These are phyloP conservation scores for Trichoderma guizhouense DNA, from an alignment of 2,329 filamentous ascomycete species.

Conservation along the genomic window DNA sequence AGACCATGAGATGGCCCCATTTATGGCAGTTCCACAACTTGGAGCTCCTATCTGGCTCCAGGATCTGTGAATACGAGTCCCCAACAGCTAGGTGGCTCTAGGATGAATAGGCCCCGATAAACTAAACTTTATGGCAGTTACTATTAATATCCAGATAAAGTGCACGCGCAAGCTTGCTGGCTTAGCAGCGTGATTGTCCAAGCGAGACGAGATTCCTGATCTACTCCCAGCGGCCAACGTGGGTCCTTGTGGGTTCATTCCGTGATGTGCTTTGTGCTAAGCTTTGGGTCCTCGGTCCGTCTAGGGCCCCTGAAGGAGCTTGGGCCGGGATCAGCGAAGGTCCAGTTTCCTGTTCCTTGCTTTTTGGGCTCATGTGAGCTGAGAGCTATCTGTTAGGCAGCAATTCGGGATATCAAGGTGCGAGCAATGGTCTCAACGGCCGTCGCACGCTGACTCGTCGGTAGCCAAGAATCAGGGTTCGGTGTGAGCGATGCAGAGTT, in stretches of 20 bases:
- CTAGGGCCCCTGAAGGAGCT: not conserved
- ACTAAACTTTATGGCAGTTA: not conserved
- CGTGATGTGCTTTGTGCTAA: slow-evolving; percentile 8
- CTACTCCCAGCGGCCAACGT: not conserved
- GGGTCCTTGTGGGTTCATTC: slow-evolving; percentile 2
- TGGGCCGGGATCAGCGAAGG: not conserved
- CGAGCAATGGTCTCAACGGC: not conserved
- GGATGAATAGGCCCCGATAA: not conserved
- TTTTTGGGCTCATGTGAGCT: not conserved
- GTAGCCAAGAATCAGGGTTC: not conserved
- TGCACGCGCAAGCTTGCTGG: not conserved
- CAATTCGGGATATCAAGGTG: not conserved
- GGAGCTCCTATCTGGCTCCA: not conserved
- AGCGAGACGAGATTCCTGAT: not conserved
- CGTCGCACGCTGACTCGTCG: not conserved
- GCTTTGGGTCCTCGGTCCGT: slow-evolving; percentile 6
- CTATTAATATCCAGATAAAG: not conserved
- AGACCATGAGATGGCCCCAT: not conserved
- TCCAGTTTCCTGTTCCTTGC: not conserved
- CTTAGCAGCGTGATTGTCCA: not conserved
- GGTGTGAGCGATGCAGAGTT: slow-evolving; percentile 8
- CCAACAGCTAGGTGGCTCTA: not conserved
- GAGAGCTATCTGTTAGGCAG: slow-evolving; percentile 2
- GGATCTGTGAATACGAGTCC: not conserved
- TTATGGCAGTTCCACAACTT: not conserved